A percentile compares a stretch with the other conserved stretches of the same genome.
These are phyloP conservation scores for Geotrichum australiense DNA, from an alignment of 1,139 yeast genomes.

Conservation along the genomic window DNA sequence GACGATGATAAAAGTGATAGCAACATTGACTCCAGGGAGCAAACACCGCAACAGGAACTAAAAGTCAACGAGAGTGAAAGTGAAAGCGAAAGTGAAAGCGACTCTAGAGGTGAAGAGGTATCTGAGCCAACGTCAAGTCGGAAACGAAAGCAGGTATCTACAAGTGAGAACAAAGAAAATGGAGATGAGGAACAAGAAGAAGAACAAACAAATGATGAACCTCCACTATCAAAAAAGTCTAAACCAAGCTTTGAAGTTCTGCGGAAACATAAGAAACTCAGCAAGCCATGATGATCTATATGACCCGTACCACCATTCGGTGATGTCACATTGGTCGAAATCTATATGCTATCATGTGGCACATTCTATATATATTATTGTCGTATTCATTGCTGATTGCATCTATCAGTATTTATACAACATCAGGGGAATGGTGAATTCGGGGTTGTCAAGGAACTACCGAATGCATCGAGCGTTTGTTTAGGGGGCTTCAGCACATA, in stretches of 20 bases:
- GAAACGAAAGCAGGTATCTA: background rate
- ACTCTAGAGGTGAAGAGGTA: background rate
- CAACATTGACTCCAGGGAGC: background rate
- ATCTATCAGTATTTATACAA: too few relatives aligned
- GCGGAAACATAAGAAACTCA: too few relatives aligned
- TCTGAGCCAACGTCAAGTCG: background rate
- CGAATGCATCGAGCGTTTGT: too few relatives aligned
- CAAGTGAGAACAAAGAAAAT: background rate
- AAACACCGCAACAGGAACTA: background rate
- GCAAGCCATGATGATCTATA: too few relatives aligned
- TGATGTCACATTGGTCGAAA: too few relatives aligned
- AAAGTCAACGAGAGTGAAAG: background rate
- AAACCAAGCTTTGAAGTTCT: slow-evolving; percentile 19
- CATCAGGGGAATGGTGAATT: too few relatives aligned
- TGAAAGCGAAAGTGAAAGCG: background rate
- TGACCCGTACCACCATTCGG: too few relatives aligned
- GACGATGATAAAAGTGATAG: background rate
- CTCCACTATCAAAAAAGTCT: slow-evolving; percentile 15
- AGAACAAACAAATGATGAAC: background rate
- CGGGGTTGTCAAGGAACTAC: too few relatives aligned
- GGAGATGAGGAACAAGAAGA: slow-evolving; percentile 3
- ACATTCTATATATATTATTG: too few relatives aligned
- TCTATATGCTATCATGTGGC: too few relatives aligned
- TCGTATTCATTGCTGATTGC: too few relatives aligned
- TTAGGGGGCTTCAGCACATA: too few relatives aligned